Evolutionary conservation across 2,329 filamentous ascomycete species (phyloP).

Genomic region (Botrytis tulipae): DNA sequence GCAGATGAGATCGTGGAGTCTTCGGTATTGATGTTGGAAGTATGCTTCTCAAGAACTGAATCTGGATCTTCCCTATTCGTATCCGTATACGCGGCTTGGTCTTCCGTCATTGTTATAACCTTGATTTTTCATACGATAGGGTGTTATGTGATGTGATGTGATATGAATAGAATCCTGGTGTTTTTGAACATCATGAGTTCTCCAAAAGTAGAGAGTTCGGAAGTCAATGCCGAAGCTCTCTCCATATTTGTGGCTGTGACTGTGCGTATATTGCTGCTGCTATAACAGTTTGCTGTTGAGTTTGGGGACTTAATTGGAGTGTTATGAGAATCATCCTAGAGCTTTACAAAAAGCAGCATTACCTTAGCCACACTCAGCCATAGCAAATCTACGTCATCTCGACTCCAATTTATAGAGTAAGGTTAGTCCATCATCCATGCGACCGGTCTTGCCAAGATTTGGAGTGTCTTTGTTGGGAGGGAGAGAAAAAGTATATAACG

Average conservation of each 20-base stretch:
- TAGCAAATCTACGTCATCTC: neutral
- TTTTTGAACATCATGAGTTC: neutral
- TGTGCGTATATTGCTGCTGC: neutral
- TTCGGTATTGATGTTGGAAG: neutral
- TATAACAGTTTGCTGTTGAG: neutral
- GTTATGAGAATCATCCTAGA: neutral
- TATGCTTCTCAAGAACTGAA: neutral
- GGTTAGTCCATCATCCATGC: neutral
- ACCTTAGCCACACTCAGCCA: neutral
- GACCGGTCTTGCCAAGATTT: neutral
- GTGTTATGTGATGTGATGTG: neutral
- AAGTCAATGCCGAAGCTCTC: neutral
- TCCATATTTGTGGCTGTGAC: neutral
- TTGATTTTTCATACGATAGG: neutral
- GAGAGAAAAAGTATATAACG: conserved; percentile 2
- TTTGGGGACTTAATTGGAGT: rapidly evolving
- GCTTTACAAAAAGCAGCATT: neutral
- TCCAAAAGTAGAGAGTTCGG: neutral
- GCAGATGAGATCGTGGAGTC: neutral
- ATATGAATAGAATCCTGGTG: neutral
- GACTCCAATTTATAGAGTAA: neutral
- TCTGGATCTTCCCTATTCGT: neutral
- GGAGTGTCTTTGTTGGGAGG: neutral
- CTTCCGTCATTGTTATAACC: neutral
- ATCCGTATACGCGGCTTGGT: neutral